Conservation (phyloP, 495 filamentous ascomycete genomes). For the Aspergillus sclerotioniger region DNA sequence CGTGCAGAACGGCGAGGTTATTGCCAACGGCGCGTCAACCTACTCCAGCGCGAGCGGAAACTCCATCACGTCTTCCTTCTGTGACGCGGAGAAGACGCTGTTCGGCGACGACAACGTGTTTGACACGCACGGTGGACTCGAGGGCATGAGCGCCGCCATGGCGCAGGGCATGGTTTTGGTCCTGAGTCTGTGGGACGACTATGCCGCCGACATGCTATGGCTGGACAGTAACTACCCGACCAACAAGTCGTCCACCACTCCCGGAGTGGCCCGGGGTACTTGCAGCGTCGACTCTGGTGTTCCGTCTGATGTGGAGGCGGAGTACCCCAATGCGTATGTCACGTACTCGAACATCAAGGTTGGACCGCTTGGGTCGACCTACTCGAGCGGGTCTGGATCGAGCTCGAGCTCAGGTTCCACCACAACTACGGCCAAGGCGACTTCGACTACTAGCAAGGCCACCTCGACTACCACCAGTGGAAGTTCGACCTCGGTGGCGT, state of each 20-base stretch:
- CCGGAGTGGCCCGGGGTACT: constrained; percentile 64
- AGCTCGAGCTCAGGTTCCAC: constrained; percentile 7
- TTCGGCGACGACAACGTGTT: constrained; percentile 64
- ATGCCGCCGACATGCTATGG: constrained; percentile 74
- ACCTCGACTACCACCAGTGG: constrained; percentile 22
- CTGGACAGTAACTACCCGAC: constrained; percentile 70
- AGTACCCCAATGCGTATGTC: constrained; percentile 55
- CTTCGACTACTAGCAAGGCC: constrained; percentile 12
- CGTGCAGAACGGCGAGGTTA: constrained; percentile 64
- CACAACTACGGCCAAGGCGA: constrained; percentile 14
- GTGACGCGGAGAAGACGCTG: constrained; percentile 55
- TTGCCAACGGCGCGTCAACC: constrained; percentile 55
- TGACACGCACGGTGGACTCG: constrained; percentile 56
- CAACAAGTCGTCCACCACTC: constrained; percentile 45
- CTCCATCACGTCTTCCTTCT: constrained; percentile 61
- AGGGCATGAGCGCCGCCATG: constrained; percentile 54
- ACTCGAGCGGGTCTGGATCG: constrained; percentile 19
- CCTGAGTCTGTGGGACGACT: constrained; percentile 73
- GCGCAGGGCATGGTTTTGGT: constrained; percentile 64
- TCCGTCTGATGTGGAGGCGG: constrained; percentile 57
- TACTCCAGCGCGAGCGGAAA: constrained; percentile 52
- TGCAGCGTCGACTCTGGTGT: constrained; percentile 61
- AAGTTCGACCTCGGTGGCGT: constrained; percentile 18
- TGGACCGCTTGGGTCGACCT: constrained; percentile 64
- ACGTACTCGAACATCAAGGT: constrained; percentile 68